Evolutionary conservation across 352 stramenopile genomes (phyloP).

Genomic region (Globisporangium ultimum): DNA sequence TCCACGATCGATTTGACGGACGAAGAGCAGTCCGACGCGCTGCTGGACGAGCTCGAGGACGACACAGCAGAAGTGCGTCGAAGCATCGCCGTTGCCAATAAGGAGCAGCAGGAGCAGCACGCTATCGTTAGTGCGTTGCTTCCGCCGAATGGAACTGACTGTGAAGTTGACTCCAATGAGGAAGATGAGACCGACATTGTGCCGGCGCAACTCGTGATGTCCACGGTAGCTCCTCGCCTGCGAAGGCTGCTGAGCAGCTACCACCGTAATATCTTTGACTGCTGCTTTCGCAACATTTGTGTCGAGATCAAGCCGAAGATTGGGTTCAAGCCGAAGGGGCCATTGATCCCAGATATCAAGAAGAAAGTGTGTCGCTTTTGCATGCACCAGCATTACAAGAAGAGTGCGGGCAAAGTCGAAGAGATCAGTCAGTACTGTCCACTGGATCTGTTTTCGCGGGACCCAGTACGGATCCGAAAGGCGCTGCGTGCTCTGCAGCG

Average conservation of each 20-base stretch:
- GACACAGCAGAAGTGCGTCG: background rate
- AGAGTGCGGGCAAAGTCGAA: constrained; percentile 63
- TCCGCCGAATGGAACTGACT: constrained; percentile 5
- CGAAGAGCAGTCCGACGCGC: constrained; percentile 22
- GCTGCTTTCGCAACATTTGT: constrained; percentile 82
- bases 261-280: constrained; percentile 74
- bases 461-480: constrained; percentile 47
- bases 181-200: constrained; percentile 24
- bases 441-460: constrained; percentile 75
- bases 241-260: constrained; percentile 31
- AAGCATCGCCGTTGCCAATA: background rate
- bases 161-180: constrained; percentile 11
- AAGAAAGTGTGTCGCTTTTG: constrained; percentile 75
- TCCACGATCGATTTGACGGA: constrained; percentile 34
- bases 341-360: constrained; percentile 60
- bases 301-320: constrained; percentile 89
- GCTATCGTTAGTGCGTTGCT: background rate
- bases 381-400: constrained; percentile 89
- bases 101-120: background rate
- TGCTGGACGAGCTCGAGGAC: constrained; percentile 10
- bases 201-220: constrained; percentile 2
- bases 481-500: constrained; percentile 64
- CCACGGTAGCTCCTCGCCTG: constrained; percentile 11
- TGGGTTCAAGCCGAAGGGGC: constrained; percentile 61
- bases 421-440: constrained; percentile 84